Evolutionary conservation across 1,139 yeast genomes (phyloP).

Genomic region (Blastobotrys aristatus): DNA sequence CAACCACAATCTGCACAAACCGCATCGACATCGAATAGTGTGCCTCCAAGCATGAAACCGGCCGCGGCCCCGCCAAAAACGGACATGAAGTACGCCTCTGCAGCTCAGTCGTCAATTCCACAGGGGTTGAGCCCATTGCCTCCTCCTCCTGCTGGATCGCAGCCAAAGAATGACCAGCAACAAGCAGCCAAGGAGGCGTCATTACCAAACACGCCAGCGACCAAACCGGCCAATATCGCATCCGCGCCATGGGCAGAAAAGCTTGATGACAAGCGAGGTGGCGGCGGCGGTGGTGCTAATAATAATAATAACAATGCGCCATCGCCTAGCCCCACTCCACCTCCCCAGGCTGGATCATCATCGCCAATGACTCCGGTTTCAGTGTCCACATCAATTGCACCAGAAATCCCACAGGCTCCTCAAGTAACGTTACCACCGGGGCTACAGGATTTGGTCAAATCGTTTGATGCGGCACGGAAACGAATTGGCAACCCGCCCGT

Average conservation of each 20-base stretch:
- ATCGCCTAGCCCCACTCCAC: conserved; percentile 11
- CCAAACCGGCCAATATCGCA: conserved; percentile 3
- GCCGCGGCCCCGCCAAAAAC: conserved; percentile 64
- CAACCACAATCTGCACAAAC: neutral
- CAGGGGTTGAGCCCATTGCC: conserved; percentile 23
- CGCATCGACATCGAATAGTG: conserved; percentile 3
- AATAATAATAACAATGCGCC: conserved; percentile 1
- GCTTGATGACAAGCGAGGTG: conserved; percentile 11
- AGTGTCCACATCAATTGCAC: conserved; percentile 5
- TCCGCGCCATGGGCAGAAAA: conserved; percentile 27
- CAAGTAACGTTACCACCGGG: conserved; percentile 42
- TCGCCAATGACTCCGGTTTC: neutral
- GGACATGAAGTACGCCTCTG: conserved; percentile 66
- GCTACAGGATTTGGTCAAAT: conserved; percentile 42
- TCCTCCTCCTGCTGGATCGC: conserved; percentile 16
- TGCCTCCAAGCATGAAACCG: conserved; percentile 46
- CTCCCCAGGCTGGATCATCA: conserved; percentile 2
- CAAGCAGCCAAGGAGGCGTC: conserved; percentile 3
- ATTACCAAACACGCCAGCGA: conserved; percentile 6
- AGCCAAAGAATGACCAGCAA: conserved; percentile 15
- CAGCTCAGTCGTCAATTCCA: conserved; percentile 42
- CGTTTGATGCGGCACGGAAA: conserved; percentile 43
- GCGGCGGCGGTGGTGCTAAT: conserved; percentile 3
- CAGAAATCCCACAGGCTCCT: conserved; percentile 16
- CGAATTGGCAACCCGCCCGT: conserved; percentile 50